Evolutionary conservation across 106 monocot genomes (phyloP).

Genomic region (Apostasia ramifera): DNA sequence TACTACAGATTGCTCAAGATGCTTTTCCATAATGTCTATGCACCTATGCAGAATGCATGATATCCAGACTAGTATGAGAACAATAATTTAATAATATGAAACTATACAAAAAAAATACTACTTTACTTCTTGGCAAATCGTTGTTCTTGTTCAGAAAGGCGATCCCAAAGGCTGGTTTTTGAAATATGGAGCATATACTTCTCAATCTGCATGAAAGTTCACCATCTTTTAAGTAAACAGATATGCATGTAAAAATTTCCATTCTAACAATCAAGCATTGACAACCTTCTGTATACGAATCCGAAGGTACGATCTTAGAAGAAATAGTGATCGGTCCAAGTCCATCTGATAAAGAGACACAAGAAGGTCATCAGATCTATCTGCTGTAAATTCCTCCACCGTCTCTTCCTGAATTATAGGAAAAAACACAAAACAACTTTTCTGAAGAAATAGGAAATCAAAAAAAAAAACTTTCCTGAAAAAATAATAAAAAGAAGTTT

Average conservation of each 20-base stretch:
- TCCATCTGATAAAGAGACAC: conserved; percentile 95
- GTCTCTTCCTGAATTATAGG: conserved; percentile 63
- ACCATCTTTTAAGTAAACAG: not conserved
- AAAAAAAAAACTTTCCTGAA: not conserved
- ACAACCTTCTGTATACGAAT: conserved; percentile 78
- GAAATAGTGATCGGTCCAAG: conserved; percentile 67
- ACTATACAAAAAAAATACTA: not conserved
- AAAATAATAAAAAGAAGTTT: too few relatives aligned
- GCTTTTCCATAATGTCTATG: conserved; percentile 67
- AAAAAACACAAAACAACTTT: not conserved
- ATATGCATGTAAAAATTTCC: not conserved
- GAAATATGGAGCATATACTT: conserved; percentile 74
- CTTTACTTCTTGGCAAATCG: conserved; percentile 58
- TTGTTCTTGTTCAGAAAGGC: conserved; percentile 77
- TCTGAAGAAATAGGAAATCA: not conserved
- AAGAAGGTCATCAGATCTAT: conserved; percentile 58
- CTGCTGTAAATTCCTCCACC: conserved; percentile 52
- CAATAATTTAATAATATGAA: not conserved
- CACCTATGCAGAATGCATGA: conserved; percentile 32
- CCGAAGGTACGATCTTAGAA: conserved; percentile 87
- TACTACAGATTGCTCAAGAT: conserved; percentile 71
- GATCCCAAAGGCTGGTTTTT: conserved; percentile 56
- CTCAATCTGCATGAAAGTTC: conserved; percentile 52
- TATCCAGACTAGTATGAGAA: not conserved
- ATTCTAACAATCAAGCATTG: not conserved